Evolutionary conservation across 2,329 filamentous ascomycete genomes (phyloP), one percentile per base, ranked within the genome.

Genomic region (Drechslerella stenobrocha): DNA sequence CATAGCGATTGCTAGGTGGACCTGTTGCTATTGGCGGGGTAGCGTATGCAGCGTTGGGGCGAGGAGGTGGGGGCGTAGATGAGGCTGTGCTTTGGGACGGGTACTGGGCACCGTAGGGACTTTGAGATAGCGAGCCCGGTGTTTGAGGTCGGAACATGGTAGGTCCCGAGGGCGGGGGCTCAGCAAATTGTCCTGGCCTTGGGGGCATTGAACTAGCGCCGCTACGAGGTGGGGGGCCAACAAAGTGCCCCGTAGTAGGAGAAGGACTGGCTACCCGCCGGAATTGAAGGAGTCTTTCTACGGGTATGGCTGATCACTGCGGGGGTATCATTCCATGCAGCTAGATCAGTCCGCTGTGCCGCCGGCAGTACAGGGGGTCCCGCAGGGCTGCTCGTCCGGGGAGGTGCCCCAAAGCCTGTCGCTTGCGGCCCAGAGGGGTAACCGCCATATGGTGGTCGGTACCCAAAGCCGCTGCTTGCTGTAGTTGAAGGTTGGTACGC

Each of bases 281-380:
- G 79, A 57, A 81, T 84, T 1, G 91, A 90, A 0, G 92, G 96
- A 45, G 81, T 81, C 74, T 87, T 84, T 71, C 91, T 85, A 20
- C 86, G 82, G 11, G 83, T 82, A n/a, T 87, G 81, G 79, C 92
- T 89, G 45, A 84, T 81, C 45, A 97, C 88, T 73, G 96, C 83
- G 1, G 93, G 93, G 52, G 95, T 87, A 76, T 98, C 93, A 73
- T 98, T 98, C 93, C 93, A 98, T 72, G 88, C 87, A 24, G 86
- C 84, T 70, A 86, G 86, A 70, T 87, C 87, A 9, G 32, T 71
- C 37, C 55, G 59, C 74, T 85, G 86, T 60, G 83, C 80, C 74
- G 84, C 85, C 7, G 88, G 84, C 15, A 89, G 84, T 20, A 90
- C 86, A 37, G 84, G 81, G 22, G 81, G 81, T n/a, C 83, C 81